Evolutionary conservation across 2,329 filamentous ascomycete genomes (phyloP).

Genomic region (Helminthosporium solani): DNA sequence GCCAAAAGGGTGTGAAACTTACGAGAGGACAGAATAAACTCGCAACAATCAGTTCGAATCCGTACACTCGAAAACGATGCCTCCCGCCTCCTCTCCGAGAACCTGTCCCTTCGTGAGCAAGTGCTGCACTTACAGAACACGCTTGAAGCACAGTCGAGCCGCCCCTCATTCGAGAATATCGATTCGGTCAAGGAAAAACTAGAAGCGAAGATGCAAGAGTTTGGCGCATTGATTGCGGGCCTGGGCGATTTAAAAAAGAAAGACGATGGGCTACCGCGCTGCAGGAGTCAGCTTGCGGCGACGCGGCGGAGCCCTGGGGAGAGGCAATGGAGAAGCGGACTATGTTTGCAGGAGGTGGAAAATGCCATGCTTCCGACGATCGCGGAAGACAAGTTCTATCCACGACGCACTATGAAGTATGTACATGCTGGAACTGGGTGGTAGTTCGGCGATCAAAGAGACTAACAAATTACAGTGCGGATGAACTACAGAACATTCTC

Average conservation of each 20-base stretch:
- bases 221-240: conserved; percentile 65
- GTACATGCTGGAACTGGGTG: conserved; percentile 25
- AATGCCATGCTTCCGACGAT: conserved; percentile 66
- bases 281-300: conserved; percentile 54
- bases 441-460: not conserved
- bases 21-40: conserved; percentile 61
- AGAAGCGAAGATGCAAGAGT: conserved; percentile 70
- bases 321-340: conserved; percentile 56
- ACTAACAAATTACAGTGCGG: conserved; percentile 48
- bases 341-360: conserved; percentile 43
- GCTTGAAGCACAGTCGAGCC: conserved; percentile 61
- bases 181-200: conserved; percentile 69
- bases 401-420: conserved; percentile 68
- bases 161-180: conserved; percentile 65
- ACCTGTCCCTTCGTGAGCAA: conserved; percentile 69
- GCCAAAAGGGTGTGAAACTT: conserved; percentile 7
- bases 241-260: conserved; percentile 53
- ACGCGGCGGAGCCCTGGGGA: conserved; percentile 53
- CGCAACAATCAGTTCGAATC: conserved; percentile 73
- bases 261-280: conserved; percentile 17
- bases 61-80: conserved; percentile 74
- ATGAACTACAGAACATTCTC: conserved; percentile 58
- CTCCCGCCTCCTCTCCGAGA: conserved; percentile 74
- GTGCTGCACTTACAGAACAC: conserved; percentile 69
- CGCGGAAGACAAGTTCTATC: conserved; percentile 67